Percentiles rank a stretch among this genome's conserved stretches.
These are phyloP conservation scores for Diatrype stigma DNA, from an alignment of 2,329 filamentous ascomycete genomes.

Conservation along the genomic window DNA sequence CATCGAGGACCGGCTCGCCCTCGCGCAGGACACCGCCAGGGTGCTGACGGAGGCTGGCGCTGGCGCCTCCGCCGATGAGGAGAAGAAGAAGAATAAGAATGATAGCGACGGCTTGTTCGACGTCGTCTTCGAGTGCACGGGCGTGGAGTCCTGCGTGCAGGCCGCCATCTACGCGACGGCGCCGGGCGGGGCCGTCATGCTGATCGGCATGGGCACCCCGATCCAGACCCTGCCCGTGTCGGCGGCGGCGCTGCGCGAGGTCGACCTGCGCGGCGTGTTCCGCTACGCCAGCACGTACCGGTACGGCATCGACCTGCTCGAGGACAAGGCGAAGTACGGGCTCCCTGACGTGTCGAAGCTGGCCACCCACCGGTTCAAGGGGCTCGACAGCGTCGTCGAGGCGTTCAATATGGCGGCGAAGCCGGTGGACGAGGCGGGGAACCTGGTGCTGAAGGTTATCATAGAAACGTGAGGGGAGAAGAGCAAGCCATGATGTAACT, in stretches of 20 bases:
- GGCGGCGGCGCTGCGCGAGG: slow-evolving; percentile 63
- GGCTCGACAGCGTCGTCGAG: slow-evolving; percentile 1
- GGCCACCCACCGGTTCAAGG: slow-evolving; percentile 2
- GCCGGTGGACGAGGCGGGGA: background rate
- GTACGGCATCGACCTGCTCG: background rate
- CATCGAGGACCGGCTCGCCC: slow-evolving; percentile 4
- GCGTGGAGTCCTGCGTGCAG: slow-evolving; percentile 6
- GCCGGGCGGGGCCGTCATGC: slow-evolving; percentile 44
- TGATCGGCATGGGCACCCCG: slow-evolving; percentile 66
- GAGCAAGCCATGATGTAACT: too few species aligned
- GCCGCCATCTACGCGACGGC: slow-evolving; percentile 4
- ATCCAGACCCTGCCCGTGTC: slow-evolving; percentile 66
- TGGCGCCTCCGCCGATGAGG: background rate
- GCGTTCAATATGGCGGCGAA: background rate
- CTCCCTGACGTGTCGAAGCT: slow-evolving; percentile 2
- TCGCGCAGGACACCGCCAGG: slow-evolving; percentile 4
- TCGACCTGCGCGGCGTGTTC: slow-evolving; percentile 75
- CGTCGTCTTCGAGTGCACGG: slow-evolving; percentile 7
- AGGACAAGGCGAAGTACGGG: background rate
- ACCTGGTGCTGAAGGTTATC: too few species aligned
- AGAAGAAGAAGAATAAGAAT: too few species aligned
- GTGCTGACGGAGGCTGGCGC: background rate
- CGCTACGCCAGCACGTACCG: slow-evolving; percentile 56
- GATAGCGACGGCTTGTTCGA: background rate
- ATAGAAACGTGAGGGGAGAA: too few species aligned